phyloP scores from a whole-genome alignment of 2,329 filamentous ascomycete genomes.

The Chaetothyriales sp. region DNA sequence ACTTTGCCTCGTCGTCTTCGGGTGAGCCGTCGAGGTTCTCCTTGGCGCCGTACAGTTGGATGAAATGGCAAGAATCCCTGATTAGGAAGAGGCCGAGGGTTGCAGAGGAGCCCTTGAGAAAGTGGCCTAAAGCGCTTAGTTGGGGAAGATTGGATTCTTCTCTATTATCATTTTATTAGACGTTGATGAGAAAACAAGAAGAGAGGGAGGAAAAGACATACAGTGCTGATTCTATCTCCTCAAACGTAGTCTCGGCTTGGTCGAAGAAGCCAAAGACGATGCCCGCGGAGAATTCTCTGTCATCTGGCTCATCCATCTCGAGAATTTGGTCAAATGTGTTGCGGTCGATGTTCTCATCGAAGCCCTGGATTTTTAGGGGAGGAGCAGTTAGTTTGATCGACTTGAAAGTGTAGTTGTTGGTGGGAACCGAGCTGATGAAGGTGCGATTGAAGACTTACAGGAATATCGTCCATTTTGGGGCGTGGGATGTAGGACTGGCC shows the following conservation, averaged over 20 bases:
- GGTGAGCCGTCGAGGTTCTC: constrained; percentile 64
- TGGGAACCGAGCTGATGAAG: not conserved
- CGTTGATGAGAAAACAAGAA: not conserved
- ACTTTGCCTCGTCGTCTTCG: constrained; percentile 53
- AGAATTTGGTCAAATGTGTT: constrained; percentile 85
- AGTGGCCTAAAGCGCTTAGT: constrained; percentile 79
- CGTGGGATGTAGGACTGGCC: not conserved
- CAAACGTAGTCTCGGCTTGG: constrained; percentile 76
- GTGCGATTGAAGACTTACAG: too few relatives aligned
- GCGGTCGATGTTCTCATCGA: constrained; percentile 64
- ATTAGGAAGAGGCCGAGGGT: constrained; percentile 84
- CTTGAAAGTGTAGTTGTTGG: not conserved
- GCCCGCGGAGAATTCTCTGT: constrained; percentile 73
- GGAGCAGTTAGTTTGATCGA: not conserved
- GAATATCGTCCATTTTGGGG: not conserved
- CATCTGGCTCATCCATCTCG: constrained; percentile 85
- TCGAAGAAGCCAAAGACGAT: constrained; percentile 90
- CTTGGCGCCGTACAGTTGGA: constrained; percentile 77
- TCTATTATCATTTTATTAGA: constrained; percentile 32
- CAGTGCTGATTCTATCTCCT: constrained; percentile 69
- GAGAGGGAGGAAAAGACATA: constrained; percentile 29
- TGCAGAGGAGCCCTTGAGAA: constrained; percentile 92
- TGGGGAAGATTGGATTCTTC: constrained; percentile 53
- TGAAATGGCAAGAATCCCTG: constrained; percentile 87
- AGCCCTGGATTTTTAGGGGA: constrained; percentile 32